phyloP scores from a whole-genome alignment of 1,284 basidiomycete genomes.

The Xerocomus minutiporus region DNA sequence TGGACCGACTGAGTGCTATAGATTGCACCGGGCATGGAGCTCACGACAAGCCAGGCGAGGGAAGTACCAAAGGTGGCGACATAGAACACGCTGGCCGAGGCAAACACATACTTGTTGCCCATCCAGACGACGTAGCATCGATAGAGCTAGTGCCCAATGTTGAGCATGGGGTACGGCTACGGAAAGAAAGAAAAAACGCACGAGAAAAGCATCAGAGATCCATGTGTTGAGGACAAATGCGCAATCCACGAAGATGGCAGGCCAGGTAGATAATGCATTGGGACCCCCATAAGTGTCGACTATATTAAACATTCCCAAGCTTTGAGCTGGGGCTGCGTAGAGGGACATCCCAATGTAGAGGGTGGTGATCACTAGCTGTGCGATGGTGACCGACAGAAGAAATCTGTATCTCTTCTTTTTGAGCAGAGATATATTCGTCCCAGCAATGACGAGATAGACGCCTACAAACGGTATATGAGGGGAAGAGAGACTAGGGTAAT shows the following conservation, averaged over 20 bases:
- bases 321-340: constrained; percentile 13
- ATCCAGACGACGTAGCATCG: constrained; percentile 24
- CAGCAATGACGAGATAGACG: constrained; percentile 16
- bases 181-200: constrained; percentile 6
- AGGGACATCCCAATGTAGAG: constrained; percentile 19
- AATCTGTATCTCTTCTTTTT: constrained; percentile 15
- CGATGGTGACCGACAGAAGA: constrained; percentile 12
- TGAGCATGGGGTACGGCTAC: background rate
- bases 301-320: constrained; percentile 15
- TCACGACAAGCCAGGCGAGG: constrained; percentile 14
- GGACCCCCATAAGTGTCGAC: constrained; percentile 1
- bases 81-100: constrained; percentile 11
- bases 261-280: constrained; percentile 16
- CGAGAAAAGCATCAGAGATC: constrained; percentile 23
- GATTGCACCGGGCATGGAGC: constrained; percentile 8
- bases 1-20: constrained; percentile 15
- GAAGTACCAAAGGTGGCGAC: constrained; percentile 16
- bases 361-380: constrained; percentile 20
- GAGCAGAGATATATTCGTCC: constrained; percentile 17
- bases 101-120: constrained; percentile 3
- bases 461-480: constrained; percentile 9
- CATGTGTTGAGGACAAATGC: constrained; percentile 25
- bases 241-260: constrained; percentile 8
- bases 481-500: background rate
- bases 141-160: constrained; percentile 17